These are phyloP conservation scores for Colletotrichum zoysiae DNA, from an alignment of 2,329 filamentous ascomycete genomes.

Conservation along the genomic window DNA sequence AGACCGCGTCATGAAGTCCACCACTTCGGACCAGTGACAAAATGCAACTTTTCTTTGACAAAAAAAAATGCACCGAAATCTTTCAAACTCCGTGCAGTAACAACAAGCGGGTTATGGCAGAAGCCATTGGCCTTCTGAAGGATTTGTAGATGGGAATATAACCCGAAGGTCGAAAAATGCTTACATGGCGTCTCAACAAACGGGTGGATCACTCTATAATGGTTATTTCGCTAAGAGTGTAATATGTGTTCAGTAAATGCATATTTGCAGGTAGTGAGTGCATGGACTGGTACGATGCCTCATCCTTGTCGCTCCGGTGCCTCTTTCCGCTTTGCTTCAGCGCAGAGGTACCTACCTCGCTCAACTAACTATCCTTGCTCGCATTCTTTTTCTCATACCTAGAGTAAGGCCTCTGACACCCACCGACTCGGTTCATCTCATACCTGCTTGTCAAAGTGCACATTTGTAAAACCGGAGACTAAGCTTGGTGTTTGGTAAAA, in stretches of 20 bases:
- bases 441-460: background rate
- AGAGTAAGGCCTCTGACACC: background rate
- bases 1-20: slow-evolving; percentile 19
- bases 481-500: background rate
- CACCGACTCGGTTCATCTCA: background rate
- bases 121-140: slow-evolving; percentile 13
- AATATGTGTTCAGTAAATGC: slow-evolving; percentile 3
- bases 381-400: background rate
- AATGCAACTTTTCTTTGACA: background rate
- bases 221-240: slow-evolving; percentile 29
- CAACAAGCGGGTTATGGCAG: background rate
- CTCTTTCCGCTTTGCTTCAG: background rate
- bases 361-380: background rate
- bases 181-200: slow-evolving; percentile 35
- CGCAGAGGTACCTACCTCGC: background rate
- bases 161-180: slow-evolving; percentile 12
- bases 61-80: background rate
- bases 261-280: background rate
- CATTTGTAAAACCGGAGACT: background rate
- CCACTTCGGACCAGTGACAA: slow-evolving; percentile 8
- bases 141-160: background rate
- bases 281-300: background rate
- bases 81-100: background rate
- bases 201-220: slow-evolving; percentile 29
- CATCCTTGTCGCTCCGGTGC: background rate